Percentiles rank a stretch among this genome's conserved stretches.
Conservation (phyloP, 2,329 filamentous ascomycete species). For the Trichoderma breve region DNA sequence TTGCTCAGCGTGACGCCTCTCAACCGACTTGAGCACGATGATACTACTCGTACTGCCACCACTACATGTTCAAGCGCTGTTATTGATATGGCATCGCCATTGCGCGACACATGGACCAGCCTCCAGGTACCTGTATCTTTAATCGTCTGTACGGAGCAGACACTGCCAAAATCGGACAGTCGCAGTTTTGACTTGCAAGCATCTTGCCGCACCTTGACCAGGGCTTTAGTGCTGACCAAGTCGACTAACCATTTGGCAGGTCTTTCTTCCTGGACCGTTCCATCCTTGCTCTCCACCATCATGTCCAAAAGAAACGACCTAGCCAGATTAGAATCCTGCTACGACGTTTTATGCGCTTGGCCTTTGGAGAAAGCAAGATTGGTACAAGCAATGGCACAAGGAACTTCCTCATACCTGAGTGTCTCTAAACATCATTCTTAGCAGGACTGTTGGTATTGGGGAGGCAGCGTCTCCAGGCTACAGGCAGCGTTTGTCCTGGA, state of each 20-base stretch:
- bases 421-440: not conserved
- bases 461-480: not conserved
- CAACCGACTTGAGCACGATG: not conserved
- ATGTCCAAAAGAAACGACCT: not conserved
- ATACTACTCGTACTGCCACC: not conserved
- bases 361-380: not conserved
- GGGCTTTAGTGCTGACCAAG: slow-evolving; percentile 20
- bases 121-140: not conserved
- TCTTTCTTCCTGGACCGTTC: slow-evolving; percentile 10
- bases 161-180: not conserved
- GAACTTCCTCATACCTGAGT: not conserved
- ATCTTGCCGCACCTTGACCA: slow-evolving; percentile 20
- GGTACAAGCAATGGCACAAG: not conserved
- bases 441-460: not conserved
- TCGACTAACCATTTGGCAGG: slow-evolving; percentile 22
- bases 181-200: slow-evolving; percentile 11
- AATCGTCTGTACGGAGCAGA: not conserved
- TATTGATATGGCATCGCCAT: not conserved
- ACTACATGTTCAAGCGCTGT: not conserved
- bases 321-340: not conserved
- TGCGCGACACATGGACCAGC: not conserved
- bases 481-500: not conserved
- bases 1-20: not conserved
- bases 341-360: not conserved
- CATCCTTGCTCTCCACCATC: slow-evolving; percentile 3